Percentiles rank a stretch among this genome's conserved stretches.
phyloP scores from a whole-genome alignment of 2,329 filamentous ascomycete species.

The Diplodia seriata region DNA sequence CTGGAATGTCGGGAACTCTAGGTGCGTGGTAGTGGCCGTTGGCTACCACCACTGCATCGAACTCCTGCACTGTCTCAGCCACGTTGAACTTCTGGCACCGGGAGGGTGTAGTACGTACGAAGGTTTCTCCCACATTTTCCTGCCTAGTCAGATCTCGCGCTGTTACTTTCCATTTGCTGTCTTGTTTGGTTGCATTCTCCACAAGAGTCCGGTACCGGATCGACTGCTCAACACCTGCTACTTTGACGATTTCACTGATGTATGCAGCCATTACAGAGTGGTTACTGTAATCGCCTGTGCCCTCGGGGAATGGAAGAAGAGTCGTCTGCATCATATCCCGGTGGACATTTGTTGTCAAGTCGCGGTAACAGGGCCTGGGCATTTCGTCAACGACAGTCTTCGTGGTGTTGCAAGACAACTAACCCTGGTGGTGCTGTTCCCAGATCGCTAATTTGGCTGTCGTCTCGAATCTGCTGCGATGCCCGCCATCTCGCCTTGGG shows the following conservation, averaged over 20 bases:
- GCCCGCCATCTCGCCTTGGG: slow-evolving; percentile 24
- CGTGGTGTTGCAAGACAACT: neutral
- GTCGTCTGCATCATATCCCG: slow-evolving; percentile 59
- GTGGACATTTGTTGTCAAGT: slow-evolving; percentile 61
- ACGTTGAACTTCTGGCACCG: neutral
- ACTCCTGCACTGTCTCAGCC: slow-evolving; percentile 42
- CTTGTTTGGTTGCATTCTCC: slow-evolving; percentile 57
- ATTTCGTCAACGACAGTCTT: neutral
- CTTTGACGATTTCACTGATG: slow-evolving; percentile 63
- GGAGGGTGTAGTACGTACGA: slow-evolving; percentile 35
- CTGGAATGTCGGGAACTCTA: slow-evolving; percentile 58
- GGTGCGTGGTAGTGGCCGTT: slow-evolving; percentile 63
- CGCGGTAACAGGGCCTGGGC: slow-evolving; percentile 59
- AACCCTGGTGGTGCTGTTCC: slow-evolving; percentile 36
- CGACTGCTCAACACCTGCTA: slow-evolving; percentile 57
- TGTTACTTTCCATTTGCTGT: slow-evolving; percentile 59
- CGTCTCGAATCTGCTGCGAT: slow-evolving; percentile 30
- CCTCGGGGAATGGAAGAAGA: slow-evolving; percentile 63
- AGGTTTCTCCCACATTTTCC: slow-evolving; percentile 37
- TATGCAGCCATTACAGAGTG: slow-evolving; percentile 66
- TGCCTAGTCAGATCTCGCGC: slow-evolving; percentile 41
- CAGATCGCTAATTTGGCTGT: neutral
- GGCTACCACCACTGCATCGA: slow-evolving; percentile 61
- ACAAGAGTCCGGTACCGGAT: slow-evolving; percentile 68
- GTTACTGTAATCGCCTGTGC: slow-evolving; percentile 65